A percentile compares a stretch with the other conserved stretches of the same genome.
phyloP scores from a whole-genome alignment of 163 green algal genomes.

The Chloromonas sp. region DNA sequence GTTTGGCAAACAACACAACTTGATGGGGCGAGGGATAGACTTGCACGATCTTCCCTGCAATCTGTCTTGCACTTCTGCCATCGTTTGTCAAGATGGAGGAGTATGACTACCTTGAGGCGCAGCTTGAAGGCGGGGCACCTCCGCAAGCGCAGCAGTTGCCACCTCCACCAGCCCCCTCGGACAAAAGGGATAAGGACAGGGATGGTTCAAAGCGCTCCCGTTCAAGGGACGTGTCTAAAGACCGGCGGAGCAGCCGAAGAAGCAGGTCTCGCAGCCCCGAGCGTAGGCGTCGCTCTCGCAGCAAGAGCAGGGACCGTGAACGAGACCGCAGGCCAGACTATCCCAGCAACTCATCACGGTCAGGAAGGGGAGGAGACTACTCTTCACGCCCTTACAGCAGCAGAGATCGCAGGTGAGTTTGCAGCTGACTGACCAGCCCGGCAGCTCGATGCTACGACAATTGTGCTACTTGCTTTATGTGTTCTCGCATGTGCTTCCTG shows the following conservation, averaged over 20 bases:
- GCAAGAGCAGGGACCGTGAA: constrained; percentile 12
- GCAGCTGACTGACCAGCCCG: not conserved
- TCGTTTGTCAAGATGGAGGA: constrained; percentile 24
- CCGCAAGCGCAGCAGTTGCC: not conserved
- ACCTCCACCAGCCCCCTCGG: not conserved
- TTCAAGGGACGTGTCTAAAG: not conserved
- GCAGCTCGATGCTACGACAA: not conserved
- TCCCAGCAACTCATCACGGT: constrained; percentile 22
- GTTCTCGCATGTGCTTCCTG: not conserved
- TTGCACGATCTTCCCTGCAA: too few species aligned
- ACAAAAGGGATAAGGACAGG: too few species aligned
- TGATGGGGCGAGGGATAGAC: too few species aligned
- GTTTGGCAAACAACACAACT: too few species aligned
- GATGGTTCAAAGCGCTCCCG: too few species aligned
- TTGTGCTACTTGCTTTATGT: not conserved
- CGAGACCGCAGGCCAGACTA: not conserved
- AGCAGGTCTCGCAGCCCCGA: constrained; percentile 7
- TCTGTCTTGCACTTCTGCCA: not conserved
- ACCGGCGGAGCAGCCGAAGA: not conserved
- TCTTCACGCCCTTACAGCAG: constrained; percentile 7
- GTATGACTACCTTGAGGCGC: constrained; percentile 47
- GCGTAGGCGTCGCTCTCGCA: constrained; percentile 3
- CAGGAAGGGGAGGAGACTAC: constrained; percentile 19
- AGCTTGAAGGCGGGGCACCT: constrained; percentile 23
- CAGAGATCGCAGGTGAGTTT: not conserved